Evolutionary conservation across 495 filamentous ascomycete genomes (phyloP), one percentile per base, ranked within the genome.

Genomic region (Venustampulla echinocandica): DNA sequence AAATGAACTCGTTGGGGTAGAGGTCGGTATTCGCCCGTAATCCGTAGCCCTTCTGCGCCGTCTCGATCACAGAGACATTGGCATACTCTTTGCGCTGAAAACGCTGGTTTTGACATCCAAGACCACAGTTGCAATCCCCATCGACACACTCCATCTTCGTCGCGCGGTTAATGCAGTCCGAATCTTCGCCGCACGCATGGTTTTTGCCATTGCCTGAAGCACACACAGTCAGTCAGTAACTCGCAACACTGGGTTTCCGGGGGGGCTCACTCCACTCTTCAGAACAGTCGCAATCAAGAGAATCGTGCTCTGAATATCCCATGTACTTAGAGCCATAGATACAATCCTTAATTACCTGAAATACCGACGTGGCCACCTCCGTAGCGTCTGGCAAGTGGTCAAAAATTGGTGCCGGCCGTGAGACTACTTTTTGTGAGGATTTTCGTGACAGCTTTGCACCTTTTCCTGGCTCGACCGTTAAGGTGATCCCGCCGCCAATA

Each of bases 81-180:
- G 90, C 90, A 60, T 89, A 99, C 57, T 95, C 77, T 62, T 80
- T 84, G 50, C 77, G 85, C 64, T 94, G 90, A 55, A 99, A 97
- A 41, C 92, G 84, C 58, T 95, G 88, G 60, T 99, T 99, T 60
- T 90, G 85, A 61, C 92, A 99, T 33, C 77, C 80, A 23, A 74
- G 61, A 32, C 90, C 90, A 67, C 92, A 99, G 53, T 84, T 81
- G 65, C 90, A 95, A 41, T 83, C 79, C 49, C 78, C 76, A 33
- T 81, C 79, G 15, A 86, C 74, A 61, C 92, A 99, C 64, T 99
- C 92, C 72, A 99, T 95, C 59, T 95, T 95, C 24, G 92, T 97
- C 44, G 86, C 83, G 60, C 93, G 87, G 62, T 99, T 99, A 69
- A 99, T 99, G 64, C 92, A 99, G 64, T 97, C 92, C 14, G 92